Evolutionary conservation across 1,284 basidiomycete genomes (phyloP).

Genomic region (Austropuccinia psidii): DNA sequence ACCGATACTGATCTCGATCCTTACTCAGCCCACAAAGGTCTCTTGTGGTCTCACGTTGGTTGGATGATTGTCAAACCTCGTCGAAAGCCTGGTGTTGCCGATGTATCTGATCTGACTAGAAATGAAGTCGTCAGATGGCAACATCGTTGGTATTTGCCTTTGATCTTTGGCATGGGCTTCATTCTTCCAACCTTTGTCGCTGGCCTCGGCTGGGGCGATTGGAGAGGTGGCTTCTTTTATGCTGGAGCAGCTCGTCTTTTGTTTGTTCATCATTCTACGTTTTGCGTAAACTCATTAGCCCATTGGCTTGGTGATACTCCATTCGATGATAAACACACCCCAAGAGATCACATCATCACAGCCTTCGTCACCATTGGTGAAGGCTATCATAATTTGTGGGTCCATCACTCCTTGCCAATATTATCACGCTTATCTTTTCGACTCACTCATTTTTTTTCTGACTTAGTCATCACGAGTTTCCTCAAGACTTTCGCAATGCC

Average conservation of each 20-base stretch:
- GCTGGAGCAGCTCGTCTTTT: slow-evolving; percentile 71
- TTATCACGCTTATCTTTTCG: background rate
- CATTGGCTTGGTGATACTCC: slow-evolving; percentile 88
- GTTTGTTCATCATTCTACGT: slow-evolving; percentile 89
- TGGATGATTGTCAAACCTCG: slow-evolving; percentile 92
- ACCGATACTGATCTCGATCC: slow-evolving; percentile 93
- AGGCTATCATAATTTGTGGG: slow-evolving; percentile 82
- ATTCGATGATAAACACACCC: slow-evolving; percentile 93
- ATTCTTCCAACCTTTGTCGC: slow-evolving; percentile 67
- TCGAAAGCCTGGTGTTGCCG: slow-evolving; percentile 75
- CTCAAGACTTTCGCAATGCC: slow-evolving; percentile 73
- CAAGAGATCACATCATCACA: slow-evolving; percentile 75
- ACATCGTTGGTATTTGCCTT: slow-evolving; percentile 66
- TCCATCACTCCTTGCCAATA: background rate
- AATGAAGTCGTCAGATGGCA: slow-evolving; percentile 77
- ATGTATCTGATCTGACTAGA: slow-evolving; percentile 72
- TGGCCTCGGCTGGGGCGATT: slow-evolving; percentile 75
- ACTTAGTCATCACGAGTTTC: slow-evolving; percentile 44
- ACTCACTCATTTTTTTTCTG: background rate
- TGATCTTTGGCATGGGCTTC: slow-evolving; percentile 67
- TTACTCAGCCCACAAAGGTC: slow-evolving; percentile 78
- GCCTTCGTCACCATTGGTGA: slow-evolving; percentile 82
- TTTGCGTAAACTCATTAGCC: slow-evolving; percentile 89
- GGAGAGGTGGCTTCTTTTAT: slow-evolving; percentile 72
- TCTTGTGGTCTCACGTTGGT: slow-evolving; percentile 67